These are phyloP conservation scores for Rhododendron mucronatum DNA, from an alignment of 148 eudicot species.

Conservation along the genomic window DNA sequence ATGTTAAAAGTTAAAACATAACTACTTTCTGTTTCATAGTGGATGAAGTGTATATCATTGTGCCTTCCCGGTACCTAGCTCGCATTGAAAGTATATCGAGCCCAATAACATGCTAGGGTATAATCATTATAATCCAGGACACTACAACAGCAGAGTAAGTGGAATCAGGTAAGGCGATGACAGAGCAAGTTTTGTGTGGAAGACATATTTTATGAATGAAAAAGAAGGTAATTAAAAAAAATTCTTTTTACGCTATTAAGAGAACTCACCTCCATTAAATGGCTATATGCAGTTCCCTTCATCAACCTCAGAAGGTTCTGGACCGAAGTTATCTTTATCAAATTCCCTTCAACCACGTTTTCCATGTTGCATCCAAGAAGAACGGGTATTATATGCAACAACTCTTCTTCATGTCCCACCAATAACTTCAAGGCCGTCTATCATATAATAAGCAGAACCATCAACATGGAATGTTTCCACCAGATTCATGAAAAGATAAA, in stretches of 20 bases:
- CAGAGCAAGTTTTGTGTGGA: not conserved
- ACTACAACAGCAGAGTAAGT: not conserved
- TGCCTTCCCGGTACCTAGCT: not conserved
- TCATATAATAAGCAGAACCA: slow-evolving; percentile 20
- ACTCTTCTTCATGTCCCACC: slow-evolving; percentile 56
- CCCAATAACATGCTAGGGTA: not conserved
- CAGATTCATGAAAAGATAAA: not conserved
- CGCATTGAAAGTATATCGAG: not conserved
- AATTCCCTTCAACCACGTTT: slow-evolving; percentile 35
- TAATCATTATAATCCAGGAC: not conserved
- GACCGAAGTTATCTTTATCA: slow-evolving; percentile 30
- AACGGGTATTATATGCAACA: slow-evolving; percentile 52
- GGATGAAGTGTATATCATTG: not conserved
- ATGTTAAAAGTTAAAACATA: not conserved
- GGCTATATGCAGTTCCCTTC: slow-evolving; percentile 86
- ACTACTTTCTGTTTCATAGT: not conserved
- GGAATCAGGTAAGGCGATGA: not conserved
- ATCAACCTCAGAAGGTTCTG: slow-evolving; percentile 45
- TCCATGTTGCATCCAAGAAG: slow-evolving; percentile 63
- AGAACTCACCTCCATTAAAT: slow-evolving; percentile 81
- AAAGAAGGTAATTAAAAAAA: too few species aligned
- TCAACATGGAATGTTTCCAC: not conserved
- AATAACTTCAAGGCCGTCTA: slow-evolving; percentile 84
- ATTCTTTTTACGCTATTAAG: not conserved
- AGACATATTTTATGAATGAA: not conserved